A percentile compares a stretch with the other conserved stretches of the same genome.
These are phyloP conservation scores for Cyberlindnera nakhonratchasimensis DNA, from an alignment of 805 yeast genomes.

Conservation along the genomic window DNA sequence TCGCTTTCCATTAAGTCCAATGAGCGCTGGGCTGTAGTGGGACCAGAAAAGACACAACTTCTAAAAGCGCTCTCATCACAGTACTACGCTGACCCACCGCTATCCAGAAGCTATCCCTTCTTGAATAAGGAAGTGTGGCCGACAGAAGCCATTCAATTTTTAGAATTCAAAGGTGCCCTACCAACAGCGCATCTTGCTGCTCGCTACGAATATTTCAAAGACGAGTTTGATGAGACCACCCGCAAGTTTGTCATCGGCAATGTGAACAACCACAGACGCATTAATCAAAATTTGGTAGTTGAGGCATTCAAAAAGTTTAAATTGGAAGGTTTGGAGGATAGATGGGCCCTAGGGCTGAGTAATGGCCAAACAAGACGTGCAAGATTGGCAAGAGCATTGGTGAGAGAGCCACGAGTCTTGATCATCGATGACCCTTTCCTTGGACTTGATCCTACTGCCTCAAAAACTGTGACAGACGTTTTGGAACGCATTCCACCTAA, in stretches of 20 bases:
- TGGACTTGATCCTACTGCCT: slow-evolving; percentile 81
- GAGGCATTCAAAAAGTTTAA: slow-evolving; percentile 47
- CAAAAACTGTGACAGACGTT: slow-evolving; percentile 53
- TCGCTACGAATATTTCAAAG: slow-evolving; percentile 82
- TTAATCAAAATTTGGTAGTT: slow-evolving; percentile 37
- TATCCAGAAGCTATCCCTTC: slow-evolving; percentile 53
- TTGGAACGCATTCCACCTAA: slow-evolving; percentile 41
- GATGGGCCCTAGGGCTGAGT: slow-evolving; percentile 84
- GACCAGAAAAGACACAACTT: slow-evolving; percentile 52
- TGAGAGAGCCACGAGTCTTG: slow-evolving; percentile 60
- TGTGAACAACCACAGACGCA: slow-evolving; percentile 30
- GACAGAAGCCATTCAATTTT: slow-evolving; percentile 38
- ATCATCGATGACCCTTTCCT: slow-evolving; percentile 89
- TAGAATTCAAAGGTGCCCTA: slow-evolving; percentile 45
- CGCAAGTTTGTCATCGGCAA: slow-evolving; percentile 54
- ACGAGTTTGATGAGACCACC: slow-evolving; percentile 74
- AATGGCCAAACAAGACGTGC: slow-evolving; percentile 95
- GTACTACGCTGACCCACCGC: slow-evolving; percentile 48
- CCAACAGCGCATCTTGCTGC: slow-evolving; percentile 79
- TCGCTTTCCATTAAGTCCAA: slow-evolving; percentile 35
- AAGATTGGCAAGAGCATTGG: slow-evolving; percentile 71
- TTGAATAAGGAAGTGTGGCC: slow-evolving; percentile 43
- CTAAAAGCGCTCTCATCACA: slow-evolving; percentile 56
- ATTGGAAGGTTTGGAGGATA: slow-evolving; percentile 52
- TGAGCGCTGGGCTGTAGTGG: slow-evolving; percentile 54